Conservation (phyloP, 495 filamentous ascomycete species). For the Penicillium ochrochloron region DNA sequence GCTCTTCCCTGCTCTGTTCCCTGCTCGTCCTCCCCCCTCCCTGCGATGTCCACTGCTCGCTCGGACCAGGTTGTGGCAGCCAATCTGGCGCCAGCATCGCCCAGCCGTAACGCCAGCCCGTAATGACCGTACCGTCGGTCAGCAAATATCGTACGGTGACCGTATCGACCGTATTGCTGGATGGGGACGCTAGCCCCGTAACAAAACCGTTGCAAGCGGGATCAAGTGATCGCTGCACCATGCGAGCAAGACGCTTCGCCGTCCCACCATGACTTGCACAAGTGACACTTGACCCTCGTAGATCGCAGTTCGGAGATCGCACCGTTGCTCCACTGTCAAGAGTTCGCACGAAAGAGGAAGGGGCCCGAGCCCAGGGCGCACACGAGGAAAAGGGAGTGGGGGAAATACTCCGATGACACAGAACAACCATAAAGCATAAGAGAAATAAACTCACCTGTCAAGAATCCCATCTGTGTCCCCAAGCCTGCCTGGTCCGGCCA, state of each 20-base stretch:
- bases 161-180: constrained; percentile 22
- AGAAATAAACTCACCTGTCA: constrained; percentile 77
- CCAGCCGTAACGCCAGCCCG: constrained; percentile 35
- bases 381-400: constrained; percentile 30
- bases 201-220: constrained; percentile 22
- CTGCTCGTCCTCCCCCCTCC: background rate
- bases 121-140: constrained; percentile 41
- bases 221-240: constrained; percentile 72
- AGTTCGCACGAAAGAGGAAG: constrained; percentile 26
- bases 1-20: constrained; percentile 23
- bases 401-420: constrained; percentile 21
- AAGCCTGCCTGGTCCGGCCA: constrained; percentile 73
- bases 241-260: constrained; percentile 58
- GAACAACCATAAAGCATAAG: constrained; percentile 22
- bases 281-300: constrained; percentile 40
- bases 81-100: constrained; percentile 29
- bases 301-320: constrained; percentile 48
- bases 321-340: constrained; percentile 41
- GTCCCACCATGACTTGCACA: constrained; percentile 37
- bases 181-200: constrained; percentile 4
- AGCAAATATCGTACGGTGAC: constrained; percentile 36
- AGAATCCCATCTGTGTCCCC: constrained; percentile 75
- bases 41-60: constrained; percentile 21
- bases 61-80: constrained; percentile 30
- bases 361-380: constrained; percentile 33